Percentiles rank a stretch among this genome's conserved stretches.
Evolutionary conservation across 2,329 filamentous ascomycete species (phyloP).

Genomic region (Torrubiella hemipterigena): DNA sequence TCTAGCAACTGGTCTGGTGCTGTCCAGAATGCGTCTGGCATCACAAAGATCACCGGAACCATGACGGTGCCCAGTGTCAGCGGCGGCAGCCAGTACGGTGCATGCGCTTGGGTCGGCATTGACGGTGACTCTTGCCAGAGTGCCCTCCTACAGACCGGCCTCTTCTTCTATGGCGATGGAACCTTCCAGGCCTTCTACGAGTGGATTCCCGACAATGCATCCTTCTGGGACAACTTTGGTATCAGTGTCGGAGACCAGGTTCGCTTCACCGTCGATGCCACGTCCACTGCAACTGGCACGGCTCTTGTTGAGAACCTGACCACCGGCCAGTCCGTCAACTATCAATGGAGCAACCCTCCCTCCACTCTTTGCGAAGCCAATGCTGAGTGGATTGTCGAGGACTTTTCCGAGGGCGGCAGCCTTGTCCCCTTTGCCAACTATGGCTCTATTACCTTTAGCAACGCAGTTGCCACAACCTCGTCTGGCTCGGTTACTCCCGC

Average conservation of each 20-base stretch:
- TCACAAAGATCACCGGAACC: slow-evolving; percentile 8
- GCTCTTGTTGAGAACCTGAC: slow-evolving; percentile 31
- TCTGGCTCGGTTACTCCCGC: slow-evolving; percentile 6
- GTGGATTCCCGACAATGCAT: slow-evolving; percentile 20
- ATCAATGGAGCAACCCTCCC: slow-evolving; percentile 31
- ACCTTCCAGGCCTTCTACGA: slow-evolving; percentile 25
- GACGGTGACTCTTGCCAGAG: slow-evolving; percentile 22
- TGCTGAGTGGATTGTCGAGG: slow-evolving; percentile 47
- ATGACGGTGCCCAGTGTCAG: slow-evolving; percentile 7
- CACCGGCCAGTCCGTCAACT: slow-evolving; percentile 20
- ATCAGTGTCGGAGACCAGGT: slow-evolving; percentile 5
- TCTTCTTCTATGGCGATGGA: slow-evolving; percentile 21
- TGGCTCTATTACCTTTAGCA: slow-evolving; percentile 2
- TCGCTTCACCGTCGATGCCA: not conserved
- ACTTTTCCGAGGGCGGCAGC: slow-evolving; percentile 7
- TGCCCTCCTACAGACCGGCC: slow-evolving; percentile 21
- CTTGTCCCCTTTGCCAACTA: slow-evolving; percentile 10
- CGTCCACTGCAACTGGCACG: slow-evolving; percentile 12
- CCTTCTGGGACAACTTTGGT: slow-evolving; percentile 1
- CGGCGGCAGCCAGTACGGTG: slow-evolving; percentile 6
- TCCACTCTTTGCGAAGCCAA: slow-evolving; percentile 34
- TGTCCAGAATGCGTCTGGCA: slow-evolving; percentile 7
- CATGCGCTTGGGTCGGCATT: slow-evolving; percentile 28
- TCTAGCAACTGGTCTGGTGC: slow-evolving; percentile 9
- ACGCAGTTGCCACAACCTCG: slow-evolving; percentile 7